Conservation (phyloP, 768 basidiomycete species). For the Kwoniella sp. region DNA sequence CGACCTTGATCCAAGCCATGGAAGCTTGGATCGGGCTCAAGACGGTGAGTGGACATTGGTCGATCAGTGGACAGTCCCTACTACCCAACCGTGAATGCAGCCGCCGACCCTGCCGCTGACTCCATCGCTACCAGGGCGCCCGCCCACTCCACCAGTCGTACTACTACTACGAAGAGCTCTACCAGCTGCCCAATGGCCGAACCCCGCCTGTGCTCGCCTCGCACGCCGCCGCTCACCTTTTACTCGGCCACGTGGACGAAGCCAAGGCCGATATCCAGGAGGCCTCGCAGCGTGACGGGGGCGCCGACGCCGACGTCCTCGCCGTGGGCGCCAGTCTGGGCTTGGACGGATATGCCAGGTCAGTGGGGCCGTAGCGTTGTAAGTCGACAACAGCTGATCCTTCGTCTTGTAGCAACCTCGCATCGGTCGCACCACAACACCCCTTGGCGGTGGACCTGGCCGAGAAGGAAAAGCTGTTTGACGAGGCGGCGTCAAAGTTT, state of each 20-base stretch:
- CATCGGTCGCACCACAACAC: constrained; percentile 39
- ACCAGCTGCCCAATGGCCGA: constrained; percentile 46
- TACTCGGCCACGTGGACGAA: constrained; percentile 49
- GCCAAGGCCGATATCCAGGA: constrained; percentile 49
- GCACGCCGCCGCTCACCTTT: constrained; percentile 49
- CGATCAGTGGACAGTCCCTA: too few relatives aligned
- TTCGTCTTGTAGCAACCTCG: constrained; percentile 38
- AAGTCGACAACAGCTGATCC: not conserved
- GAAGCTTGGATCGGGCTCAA: constrained; percentile 62
- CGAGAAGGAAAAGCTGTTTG: constrained; percentile 49
- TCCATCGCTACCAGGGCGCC: constrained; percentile 44
- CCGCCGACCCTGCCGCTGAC: too few relatives aligned
- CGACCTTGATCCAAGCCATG: constrained; percentile 79
- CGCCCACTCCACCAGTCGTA: constrained; percentile 50
- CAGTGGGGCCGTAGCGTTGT: constrained; percentile 8
- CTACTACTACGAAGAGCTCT: constrained; percentile 51
- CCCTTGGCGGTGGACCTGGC: constrained; percentile 48
- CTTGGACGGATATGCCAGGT: constrained; percentile 37
- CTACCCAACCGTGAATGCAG: too few relatives aligned
- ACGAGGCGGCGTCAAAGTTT: constrained; percentile 51
- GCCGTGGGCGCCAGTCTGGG: constrained; percentile 40
- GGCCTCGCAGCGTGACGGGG: constrained; percentile 32
- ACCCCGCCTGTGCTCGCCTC: constrained; percentile 46
- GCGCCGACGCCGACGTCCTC: constrained; percentile 34
- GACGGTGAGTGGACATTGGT: constrained; percentile 30